phyloP scores from a whole-genome alignment of 768 basidiomycete species.

The Lentinus brumalis region DNA sequence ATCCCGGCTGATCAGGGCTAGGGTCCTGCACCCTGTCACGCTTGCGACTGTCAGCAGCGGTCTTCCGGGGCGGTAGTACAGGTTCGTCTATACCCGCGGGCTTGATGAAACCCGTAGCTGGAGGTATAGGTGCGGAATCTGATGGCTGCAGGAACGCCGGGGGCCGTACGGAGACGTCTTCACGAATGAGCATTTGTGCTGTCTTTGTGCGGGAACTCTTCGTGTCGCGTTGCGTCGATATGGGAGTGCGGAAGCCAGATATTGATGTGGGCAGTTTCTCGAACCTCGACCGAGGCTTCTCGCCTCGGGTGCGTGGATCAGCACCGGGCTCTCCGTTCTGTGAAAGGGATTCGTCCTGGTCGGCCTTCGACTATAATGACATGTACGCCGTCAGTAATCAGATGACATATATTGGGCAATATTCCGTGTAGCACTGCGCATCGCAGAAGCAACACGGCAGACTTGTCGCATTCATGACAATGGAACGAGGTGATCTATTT shows the following conservation, averaged over 20 bases:
- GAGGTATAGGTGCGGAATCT: not conserved
- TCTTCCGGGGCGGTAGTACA: constrained; percentile 8
- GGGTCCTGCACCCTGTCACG: constrained; percentile 15
- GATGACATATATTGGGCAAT: too few relatives aligned
- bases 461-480: too few relatives aligned
- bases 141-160: constrained; percentile 8
- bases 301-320: not conserved
- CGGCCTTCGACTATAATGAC: not conserved
- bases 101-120: constrained; percentile 45
- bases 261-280: constrained; percentile 23
- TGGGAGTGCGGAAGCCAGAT: constrained; percentile 28
- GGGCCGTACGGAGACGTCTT: constrained; percentile 16
- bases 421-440: too few relatives aligned
- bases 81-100: constrained; percentile 59
- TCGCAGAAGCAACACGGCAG: too few relatives aligned
- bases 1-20: not conserved
- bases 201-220: constrained; percentile 23
- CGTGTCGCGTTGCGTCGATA: constrained; percentile 12
- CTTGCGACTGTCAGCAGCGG: constrained; percentile 3
- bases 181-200: constrained; percentile 28
- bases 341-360: not conserved
- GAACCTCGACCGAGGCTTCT: constrained; percentile 7
- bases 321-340: not conserved
- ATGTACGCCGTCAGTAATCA: not conserved
- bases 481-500: too few relatives aligned